Conservation (phyloP, 306 rosid species). For the Fagus crenata region DNA sequence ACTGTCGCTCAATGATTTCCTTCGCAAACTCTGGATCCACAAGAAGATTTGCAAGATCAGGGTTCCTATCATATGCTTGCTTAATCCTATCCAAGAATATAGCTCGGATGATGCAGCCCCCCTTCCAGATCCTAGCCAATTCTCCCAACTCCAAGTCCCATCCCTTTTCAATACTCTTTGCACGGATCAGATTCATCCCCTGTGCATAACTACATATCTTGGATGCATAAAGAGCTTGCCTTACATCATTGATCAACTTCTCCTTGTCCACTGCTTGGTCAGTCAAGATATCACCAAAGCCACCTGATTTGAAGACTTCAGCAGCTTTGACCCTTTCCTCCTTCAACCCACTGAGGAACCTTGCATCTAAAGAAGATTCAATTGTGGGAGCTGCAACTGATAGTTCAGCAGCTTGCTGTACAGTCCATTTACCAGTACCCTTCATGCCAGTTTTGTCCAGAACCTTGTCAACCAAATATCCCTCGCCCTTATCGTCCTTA, state of each 20-base stretch:
- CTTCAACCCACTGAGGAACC: slow-evolving; percentile 91
- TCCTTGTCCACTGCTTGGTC: slow-evolving; percentile 66
- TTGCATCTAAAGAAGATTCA: slow-evolving; percentile 86
- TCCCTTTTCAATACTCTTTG: slow-evolving; percentile 83
- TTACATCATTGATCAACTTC: slow-evolving; percentile 75
- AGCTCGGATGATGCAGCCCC: slow-evolving; percentile 89
- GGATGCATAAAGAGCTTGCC: slow-evolving; percentile 87
- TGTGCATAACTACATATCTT: slow-evolving; percentile 95
- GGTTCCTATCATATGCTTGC: slow-evolving; percentile 79
- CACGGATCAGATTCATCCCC: slow-evolving; percentile 92
- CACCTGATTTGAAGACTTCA: slow-evolving; percentile 68
- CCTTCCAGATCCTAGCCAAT: slow-evolving; percentile 94
- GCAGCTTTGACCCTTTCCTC: slow-evolving; percentile 90
- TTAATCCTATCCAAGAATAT: slow-evolving; percentile 82
- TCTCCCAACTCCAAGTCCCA: slow-evolving; percentile 83
- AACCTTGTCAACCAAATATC: slow-evolving; percentile 89
- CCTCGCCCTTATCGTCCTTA: slow-evolving; percentile 83
- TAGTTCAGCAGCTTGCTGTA: slow-evolving; percentile 94
- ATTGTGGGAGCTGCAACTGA: slow-evolving; percentile 94
- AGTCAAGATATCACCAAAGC: slow-evolving; percentile 54
- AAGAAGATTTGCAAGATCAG: slow-evolving; percentile 83
- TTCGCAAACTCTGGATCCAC: slow-evolving; percentile 90
- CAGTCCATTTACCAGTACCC: slow-evolving; percentile 97
- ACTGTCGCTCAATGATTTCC: slow-evolving; percentile 81
- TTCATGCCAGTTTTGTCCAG: slow-evolving; percentile 96